These are phyloP conservation scores for Melaleuca quinquenervia DNA, from an alignment of 345 rosid species.

Conservation along the genomic window DNA sequence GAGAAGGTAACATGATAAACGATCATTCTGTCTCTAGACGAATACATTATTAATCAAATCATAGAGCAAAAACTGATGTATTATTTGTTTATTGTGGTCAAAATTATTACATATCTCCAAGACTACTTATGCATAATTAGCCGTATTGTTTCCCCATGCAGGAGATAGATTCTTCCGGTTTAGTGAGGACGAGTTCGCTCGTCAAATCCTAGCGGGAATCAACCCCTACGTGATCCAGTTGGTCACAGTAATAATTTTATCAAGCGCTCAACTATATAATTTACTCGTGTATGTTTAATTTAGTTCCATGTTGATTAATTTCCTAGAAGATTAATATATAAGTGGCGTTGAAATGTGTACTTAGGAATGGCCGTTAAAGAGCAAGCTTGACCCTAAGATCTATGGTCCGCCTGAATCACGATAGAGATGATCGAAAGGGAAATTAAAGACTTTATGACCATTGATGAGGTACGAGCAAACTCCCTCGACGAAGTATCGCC, in stretches of 20 bases:
- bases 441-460: conserved; percentile 38
- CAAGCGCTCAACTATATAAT: neutral
- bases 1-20: too few relatives aligned
- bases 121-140: neutral
- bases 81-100: neutral
- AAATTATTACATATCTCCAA: neutral
- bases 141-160: conserved; percentile 2
- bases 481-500: neutral
- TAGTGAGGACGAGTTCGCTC: conserved; percentile 65
- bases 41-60: neutral
- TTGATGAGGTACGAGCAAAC: conserved; percentile 31
- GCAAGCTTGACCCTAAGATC: conserved; percentile 53
- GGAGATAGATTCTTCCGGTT: conserved; percentile 72
- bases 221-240: conserved; percentile 52
- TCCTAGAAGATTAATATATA: neutral
- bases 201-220: conserved; percentile 73
- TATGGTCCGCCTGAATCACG: conserved; percentile 64
- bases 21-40: neutral
- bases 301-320: neutral
- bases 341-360: neutral
- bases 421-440: conserved; percentile 35
- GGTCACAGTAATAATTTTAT: conserved; percentile 30
- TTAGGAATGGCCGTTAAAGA: conserved; percentile 81
- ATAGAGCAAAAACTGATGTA: neutral
- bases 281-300: neutral